These are phyloP conservation scores for Fusarium sp. DNA, from an alignment of 2,329 filamentous ascomycete genomes.

Conservation along the genomic window DNA sequence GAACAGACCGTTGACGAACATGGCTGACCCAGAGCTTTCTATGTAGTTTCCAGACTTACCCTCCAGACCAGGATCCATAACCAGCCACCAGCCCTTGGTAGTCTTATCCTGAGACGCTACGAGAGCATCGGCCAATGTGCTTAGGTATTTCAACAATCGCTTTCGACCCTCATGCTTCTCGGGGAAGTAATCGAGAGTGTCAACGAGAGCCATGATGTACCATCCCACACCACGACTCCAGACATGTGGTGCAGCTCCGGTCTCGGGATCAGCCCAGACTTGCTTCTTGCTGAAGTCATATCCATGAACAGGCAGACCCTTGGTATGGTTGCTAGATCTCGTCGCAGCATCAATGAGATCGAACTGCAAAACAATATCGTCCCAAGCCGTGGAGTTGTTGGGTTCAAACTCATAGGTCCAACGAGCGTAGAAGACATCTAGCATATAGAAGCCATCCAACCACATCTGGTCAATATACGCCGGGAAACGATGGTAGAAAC, in stretches of 20 bases:
- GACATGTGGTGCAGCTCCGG: constrained; percentile 39
- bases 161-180: constrained; percentile 25
- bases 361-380: constrained; percentile 40
- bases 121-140: constrained; percentile 26
- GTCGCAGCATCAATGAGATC: constrained; percentile 33
- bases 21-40: constrained; percentile 34
- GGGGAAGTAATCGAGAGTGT: constrained; percentile 39
- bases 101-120: constrained; percentile 32
- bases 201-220: constrained; percentile 43
- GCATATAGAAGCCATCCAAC: constrained; percentile 42
- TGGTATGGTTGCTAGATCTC: constrained; percentile 14
- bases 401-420: constrained; percentile 41
- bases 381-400: constrained; percentile 39
- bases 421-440: constrained; percentile 41
- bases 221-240: constrained; percentile 43
- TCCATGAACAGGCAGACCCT: constrained; percentile 36
- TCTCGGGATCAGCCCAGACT: constrained; percentile 40
- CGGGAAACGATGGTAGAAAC: constrained; percentile 44
- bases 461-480: constrained; percentile 60
- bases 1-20: constrained; percentile 32
- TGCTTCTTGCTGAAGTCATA: constrained; percentile 36
- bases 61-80: constrained; percentile 30
- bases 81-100: constrained; percentile 33
- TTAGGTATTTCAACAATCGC: constrained; percentile 32
- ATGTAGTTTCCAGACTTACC: constrained; percentile 29